Evolutionary conservation across 2,329 filamentous ascomycete species (phyloP).

Genomic region (Stachybotrys elegans): DNA sequence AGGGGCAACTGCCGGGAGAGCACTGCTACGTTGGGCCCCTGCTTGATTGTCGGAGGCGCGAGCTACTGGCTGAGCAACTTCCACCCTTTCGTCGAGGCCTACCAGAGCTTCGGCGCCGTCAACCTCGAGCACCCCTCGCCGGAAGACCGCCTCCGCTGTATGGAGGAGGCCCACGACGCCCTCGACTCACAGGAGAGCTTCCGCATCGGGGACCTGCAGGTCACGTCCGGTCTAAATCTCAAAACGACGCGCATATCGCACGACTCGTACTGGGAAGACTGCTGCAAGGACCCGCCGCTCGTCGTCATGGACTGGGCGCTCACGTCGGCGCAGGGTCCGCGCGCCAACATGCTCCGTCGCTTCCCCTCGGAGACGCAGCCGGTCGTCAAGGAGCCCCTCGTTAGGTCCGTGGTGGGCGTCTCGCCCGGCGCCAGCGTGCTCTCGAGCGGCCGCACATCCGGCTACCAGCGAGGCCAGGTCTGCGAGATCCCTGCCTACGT

Average conservation of each 20-base stretch:
- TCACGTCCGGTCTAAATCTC: slow-evolving; percentile 35
- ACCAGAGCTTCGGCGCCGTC: slow-evolving; percentile 19
- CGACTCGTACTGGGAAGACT: slow-evolving; percentile 39
- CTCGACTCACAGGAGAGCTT: slow-evolving; percentile 23
- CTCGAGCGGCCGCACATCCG: slow-evolving; percentile 38
- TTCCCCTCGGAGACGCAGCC: slow-evolving; percentile 31
- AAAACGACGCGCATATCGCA: slow-evolving; percentile 38
- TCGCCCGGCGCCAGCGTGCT: slow-evolving; percentile 29
- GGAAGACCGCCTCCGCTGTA: slow-evolving; percentile 30
- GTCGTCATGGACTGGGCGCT: slow-evolving; percentile 40
- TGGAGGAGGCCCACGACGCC: slow-evolving; percentile 30
- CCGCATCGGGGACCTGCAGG: slow-evolving; percentile 28
- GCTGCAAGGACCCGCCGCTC: slow-evolving; percentile 31
- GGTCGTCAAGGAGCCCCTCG: slow-evolving; percentile 22
- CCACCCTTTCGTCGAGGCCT: slow-evolving; percentile 36
- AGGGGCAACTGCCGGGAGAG: slow-evolving; percentile 24
- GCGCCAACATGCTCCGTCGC: slow-evolving; percentile 35
- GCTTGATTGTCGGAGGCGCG: slow-evolving; percentile 29
- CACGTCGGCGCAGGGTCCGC: slow-evolving; percentile 25
- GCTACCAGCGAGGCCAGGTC: slow-evolving; percentile 34
- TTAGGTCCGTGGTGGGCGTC: slow-evolving; percentile 24
- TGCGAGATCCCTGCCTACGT: slow-evolving; percentile 39
- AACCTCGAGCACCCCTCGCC: slow-evolving; percentile 35
- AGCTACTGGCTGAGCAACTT: slow-evolving; percentile 39
- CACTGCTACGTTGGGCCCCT: slow-evolving; percentile 37